Conservation (phyloP, 768 basidiomycete genomes). For the Suillus alpinus region DNA sequence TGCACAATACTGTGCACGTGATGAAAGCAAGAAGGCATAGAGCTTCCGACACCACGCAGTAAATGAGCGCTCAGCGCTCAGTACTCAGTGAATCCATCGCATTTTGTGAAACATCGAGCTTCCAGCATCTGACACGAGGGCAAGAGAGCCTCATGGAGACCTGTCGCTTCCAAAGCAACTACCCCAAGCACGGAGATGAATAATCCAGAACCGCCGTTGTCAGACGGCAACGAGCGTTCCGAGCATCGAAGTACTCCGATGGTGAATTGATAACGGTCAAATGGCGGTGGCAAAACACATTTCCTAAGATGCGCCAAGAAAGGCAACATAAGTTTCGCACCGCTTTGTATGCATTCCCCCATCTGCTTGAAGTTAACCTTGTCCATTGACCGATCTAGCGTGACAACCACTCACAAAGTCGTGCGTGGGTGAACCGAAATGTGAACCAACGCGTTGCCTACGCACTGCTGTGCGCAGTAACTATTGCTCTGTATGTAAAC, state of each 20-base stretch:
- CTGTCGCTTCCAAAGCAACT: background rate
- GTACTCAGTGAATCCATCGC: background rate
- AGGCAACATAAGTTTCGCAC: conserved; percentile 4
- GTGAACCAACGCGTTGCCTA: background rate
- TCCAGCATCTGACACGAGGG: background rate
- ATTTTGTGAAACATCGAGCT: background rate
- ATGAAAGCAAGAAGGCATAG: background rate
- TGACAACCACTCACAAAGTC: conserved; percentile 9
- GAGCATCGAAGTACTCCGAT: background rate
- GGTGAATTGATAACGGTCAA: background rate
- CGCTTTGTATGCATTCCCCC: conserved; percentile 17
- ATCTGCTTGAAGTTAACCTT: conserved; percentile 30
- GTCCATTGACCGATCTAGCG: conserved; percentile 23
- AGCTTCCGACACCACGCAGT: background rate
- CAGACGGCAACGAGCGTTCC: background rate
- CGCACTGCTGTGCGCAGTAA: background rate
- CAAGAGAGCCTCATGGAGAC: background rate
- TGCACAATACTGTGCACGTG: background rate
- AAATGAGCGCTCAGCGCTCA: no score
- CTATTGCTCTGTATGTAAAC: background rate
- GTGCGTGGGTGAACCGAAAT: background rate
- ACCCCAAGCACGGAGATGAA: background rate
- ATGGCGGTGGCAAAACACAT: conserved; percentile 1
- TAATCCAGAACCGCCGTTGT: background rate
- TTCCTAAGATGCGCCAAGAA: background rate